A percentile compares a stretch with the other conserved stretches of the same genome.
phyloP scores from a whole-genome alignment of 192 early-diverging fungal genomes.

The Chytriomyces sp. region DNA sequence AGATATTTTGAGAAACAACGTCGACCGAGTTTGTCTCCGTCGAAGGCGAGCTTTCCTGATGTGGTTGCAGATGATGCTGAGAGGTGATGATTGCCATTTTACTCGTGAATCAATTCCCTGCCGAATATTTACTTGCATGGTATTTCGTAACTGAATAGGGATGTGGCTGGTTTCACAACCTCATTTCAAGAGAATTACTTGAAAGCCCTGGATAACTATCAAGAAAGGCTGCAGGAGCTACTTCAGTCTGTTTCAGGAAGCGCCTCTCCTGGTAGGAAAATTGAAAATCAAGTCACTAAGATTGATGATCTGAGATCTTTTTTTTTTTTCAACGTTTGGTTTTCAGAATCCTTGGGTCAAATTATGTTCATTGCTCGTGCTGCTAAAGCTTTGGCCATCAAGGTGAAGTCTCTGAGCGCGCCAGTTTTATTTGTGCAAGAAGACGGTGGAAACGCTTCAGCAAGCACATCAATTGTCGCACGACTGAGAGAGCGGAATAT shows the following conservation, averaged over 20 bases:
- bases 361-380: constrained; percentile 15
- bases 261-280: not conserved
- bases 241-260: not conserved
- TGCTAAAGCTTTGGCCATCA: constrained; percentile 22
- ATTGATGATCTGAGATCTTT: not conserved
- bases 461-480: constrained; percentile 1
- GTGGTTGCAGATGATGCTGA: not conserved
- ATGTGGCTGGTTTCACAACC: not conserved
- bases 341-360: constrained; percentile 1
- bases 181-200: constrained; percentile 26
- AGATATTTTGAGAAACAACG: constrained; percentile 2
- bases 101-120: not conserved
- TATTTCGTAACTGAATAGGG: constrained; percentile 1
- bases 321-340: not conserved
- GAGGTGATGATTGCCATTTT: not conserved
- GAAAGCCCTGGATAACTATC: constrained; percentile 14
- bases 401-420: not conserved
- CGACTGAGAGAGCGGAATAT: not conserved
- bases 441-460: not conserved
- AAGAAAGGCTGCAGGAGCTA: constrained; percentile 1
- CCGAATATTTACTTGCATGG: not conserved
- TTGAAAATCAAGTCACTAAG: not conserved
- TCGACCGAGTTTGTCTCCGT: not conserved
- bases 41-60: constrained; percentile 1
- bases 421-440: constrained; percentile 6